Percentiles rank a stretch among this genome's conserved stretches.
These are phyloP conservation scores for Penicillium paxilli DNA, from an alignment of 495 filamentous ascomycete species.

Conservation along the genomic window DNA sequence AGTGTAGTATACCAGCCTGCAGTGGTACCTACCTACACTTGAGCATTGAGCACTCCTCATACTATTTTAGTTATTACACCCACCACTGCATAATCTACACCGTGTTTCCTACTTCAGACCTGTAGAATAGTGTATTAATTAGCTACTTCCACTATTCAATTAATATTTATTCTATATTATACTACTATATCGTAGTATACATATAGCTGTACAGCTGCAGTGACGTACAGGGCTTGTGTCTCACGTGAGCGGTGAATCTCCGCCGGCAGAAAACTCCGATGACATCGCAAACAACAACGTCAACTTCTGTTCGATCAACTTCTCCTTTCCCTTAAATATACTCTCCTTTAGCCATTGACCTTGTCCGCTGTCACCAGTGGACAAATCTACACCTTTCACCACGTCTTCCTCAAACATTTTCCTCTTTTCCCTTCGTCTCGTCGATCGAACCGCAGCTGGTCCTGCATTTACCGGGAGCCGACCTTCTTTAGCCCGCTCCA, in stretches of 20 bases:
- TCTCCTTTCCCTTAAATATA: constrained; percentile 9
- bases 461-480: constrained; percentile 43
- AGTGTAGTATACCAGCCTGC: no score
- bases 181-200: no score
- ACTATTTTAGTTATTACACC: no score
- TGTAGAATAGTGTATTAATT: no score
- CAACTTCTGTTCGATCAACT: not conserved
- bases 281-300: constrained; percentile 8
- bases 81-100: no score
- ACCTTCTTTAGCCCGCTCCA: not conserved
- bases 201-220: no score
- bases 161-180: no score
- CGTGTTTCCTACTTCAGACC: no score
- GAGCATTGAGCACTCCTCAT: no score
- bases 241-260: constrained; percentile 30
- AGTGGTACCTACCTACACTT: no score
- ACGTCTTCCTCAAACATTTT: constrained; percentile 35
- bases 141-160: no score
- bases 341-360: constrained; percentile 13
- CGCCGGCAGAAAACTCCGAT: constrained; percentile 30
- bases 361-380: constrained; percentile 31
- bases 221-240: constrained; percentile 24
- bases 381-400: constrained; percentile 38
- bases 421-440: constrained; percentile 33
- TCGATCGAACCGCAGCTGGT: constrained; percentile 51